Conservation (phyloP, 371 early-diverging fungal species). For the Apophysomyces sp. region DNA sequence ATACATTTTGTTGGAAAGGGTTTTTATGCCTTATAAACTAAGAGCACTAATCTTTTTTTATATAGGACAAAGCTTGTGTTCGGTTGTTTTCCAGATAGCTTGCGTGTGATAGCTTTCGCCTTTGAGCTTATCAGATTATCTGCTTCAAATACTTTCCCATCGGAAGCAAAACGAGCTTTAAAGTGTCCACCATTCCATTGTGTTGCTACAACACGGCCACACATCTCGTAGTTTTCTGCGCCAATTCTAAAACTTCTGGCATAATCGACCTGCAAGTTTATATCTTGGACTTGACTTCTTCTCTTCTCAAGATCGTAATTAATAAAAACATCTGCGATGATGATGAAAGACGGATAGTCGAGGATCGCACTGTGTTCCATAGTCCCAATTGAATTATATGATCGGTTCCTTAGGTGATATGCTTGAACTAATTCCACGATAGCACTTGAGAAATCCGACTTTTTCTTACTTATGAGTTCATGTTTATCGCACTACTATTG, state of each 20-base stretch:
- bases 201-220: background rate
- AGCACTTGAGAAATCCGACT: background rate
- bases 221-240: background rate
- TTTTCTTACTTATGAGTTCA: background rate
- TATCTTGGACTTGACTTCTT: background rate
- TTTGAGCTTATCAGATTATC: background rate
- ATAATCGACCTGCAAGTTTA: background rate
- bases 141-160: background rate
- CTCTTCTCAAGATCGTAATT: background rate
- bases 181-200: background rate
- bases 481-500: background rate
- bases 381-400: background rate
- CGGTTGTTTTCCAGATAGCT: background rate
- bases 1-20: too few species aligned
- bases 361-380: background rate
- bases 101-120: background rate
- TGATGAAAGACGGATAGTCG: background rate
- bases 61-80: background rate
- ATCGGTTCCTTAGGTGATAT: background rate
- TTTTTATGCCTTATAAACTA: background rate
- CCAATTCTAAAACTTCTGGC: background rate
- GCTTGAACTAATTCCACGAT: background rate
- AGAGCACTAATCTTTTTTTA: background rate
- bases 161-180: background rate
- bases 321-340: background rate